A percentile compares a stretch with the other conserved stretches of the same genome.
Conservation (phyloP, 805 yeast species). For the Saccharomyces jurei region DNA sequence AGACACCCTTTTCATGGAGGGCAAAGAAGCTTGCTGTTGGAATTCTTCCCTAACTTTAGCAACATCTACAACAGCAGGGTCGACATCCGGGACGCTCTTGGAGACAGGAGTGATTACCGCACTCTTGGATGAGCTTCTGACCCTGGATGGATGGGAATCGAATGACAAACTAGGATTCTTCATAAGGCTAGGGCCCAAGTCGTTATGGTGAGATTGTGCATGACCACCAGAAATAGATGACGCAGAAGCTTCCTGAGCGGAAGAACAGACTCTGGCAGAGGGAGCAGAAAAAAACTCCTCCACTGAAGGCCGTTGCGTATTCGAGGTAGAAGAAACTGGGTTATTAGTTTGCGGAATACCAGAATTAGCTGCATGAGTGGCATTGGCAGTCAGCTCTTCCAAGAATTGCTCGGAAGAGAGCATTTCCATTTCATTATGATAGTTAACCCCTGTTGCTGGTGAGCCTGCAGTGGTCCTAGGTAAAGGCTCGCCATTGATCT, state of each 20-base stretch:
- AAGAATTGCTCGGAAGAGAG: conserved; percentile 26
- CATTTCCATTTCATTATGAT: conserved; percentile 9
- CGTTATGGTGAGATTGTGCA: background rate
- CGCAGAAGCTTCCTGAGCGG: background rate
- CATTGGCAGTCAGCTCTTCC: conserved; percentile 31
- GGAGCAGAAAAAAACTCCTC: conserved; percentile 42
- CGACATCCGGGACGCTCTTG: conserved; percentile 26
- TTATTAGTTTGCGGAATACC: conserved; percentile 16
- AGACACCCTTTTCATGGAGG: conserved; percentile 28
- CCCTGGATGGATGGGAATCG: background rate
- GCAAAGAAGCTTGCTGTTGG: conserved; percentile 20
- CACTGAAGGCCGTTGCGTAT: conserved; percentile 32
- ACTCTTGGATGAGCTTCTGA: conserved; percentile 10
- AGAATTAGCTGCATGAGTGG: conserved; percentile 11
- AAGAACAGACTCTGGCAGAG: background rate
- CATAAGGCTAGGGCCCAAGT: background rate
- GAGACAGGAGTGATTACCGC: conserved; percentile 32
- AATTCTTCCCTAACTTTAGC: conserved; percentile 25
- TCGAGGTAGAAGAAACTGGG: conserved; percentile 16
- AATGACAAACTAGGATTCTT: background rate
- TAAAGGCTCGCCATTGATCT: conserved; percentile 7
- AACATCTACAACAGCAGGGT: conserved; percentile 24
- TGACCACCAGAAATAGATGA: background rate
- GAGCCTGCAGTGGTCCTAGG: conserved; percentile 1
- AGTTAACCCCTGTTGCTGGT: background rate